Evolutionary conservation across 768 basidiomycete genomes (phyloP).

Genomic region (Tricholoma matsutake): DNA sequence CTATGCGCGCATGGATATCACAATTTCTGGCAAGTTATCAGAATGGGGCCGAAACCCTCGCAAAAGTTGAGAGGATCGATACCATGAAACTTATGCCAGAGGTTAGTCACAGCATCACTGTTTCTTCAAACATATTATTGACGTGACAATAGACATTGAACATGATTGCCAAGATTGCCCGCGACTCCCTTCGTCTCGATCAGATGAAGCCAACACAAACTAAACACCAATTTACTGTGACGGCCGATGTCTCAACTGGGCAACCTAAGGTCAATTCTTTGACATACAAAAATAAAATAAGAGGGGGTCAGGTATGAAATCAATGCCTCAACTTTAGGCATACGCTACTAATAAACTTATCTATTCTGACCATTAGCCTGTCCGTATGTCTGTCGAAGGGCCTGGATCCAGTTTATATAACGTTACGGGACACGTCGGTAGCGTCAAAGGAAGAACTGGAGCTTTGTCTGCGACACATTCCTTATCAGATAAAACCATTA

Average conservation of each 20-base stretch:
- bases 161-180: constrained; percentile 44
- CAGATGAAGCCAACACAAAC: constrained; percentile 42
- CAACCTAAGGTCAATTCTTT: constrained; percentile 29
- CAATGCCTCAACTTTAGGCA: not conserved
- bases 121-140: not conserved
- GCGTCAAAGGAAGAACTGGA: constrained; percentile 37
- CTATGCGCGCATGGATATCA: constrained; percentile 48
- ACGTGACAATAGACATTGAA: constrained; percentile 28
- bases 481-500: constrained; percentile 27
- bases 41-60: constrained; percentile 41
- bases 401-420: constrained; percentile 32
- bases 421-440: constrained; percentile 39
- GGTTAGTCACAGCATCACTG: constrained; percentile 27
- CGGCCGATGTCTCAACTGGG: constrained; percentile 17
- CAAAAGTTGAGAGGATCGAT: constrained; percentile 41
- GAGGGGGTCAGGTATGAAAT: constrained; percentile 35
- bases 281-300: constrained; percentile 35
- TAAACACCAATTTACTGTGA: constrained; percentile 39
- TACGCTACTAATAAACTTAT: not conserved
- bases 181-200: constrained; percentile 44
- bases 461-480: constrained; percentile 23
- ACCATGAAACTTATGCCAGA: constrained; percentile 32
- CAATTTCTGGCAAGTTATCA: constrained; percentile 41
- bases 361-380: constrained; percentile 16
- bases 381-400: constrained; percentile 27